Conservation (phyloP, 2,329 filamentous ascomycete species). For the Aspergillus carbonarius region DNA sequence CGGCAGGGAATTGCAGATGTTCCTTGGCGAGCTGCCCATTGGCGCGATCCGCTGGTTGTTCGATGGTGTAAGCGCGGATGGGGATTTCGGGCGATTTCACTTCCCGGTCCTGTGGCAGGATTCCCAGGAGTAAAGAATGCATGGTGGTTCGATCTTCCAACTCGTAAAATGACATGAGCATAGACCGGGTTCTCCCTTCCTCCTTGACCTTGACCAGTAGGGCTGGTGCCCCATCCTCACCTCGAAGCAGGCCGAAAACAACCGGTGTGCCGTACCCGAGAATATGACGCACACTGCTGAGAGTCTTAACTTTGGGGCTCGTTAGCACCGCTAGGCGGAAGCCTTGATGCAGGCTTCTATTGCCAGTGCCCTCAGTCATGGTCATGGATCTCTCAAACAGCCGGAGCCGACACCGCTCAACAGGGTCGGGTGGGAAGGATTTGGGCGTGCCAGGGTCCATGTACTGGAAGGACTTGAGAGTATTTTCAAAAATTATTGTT, state of each 20-base stretch:
- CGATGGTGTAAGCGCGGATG: slow-evolving; percentile 64
- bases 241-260: slow-evolving; percentile 73
- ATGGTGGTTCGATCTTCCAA: slow-evolving; percentile 68
- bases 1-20: slow-evolving; percentile 39
- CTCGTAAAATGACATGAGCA: slow-evolving; percentile 75
- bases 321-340: slow-evolving; percentile 78
- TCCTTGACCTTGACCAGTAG: slow-evolving; percentile 71
- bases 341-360: slow-evolving; percentile 71
- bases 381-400: slow-evolving; percentile 71
- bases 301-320: slow-evolving; percentile 70
- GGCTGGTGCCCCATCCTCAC: slow-evolving; percentile 67
- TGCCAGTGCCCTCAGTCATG: slow-evolving; percentile 70
- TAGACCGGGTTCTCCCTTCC: slow-evolving; percentile 63
- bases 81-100: slow-evolving; percentile 68
- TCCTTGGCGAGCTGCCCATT: slow-evolving; percentile 29
- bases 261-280: slow-evolving; percentile 66
- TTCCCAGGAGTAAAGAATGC: slow-evolving; percentile 71
- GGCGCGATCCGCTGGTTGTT: slow-evolving; percentile 43
- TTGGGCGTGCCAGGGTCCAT: slow-evolving; percentile 71
- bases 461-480: slow-evolving; percentile 74
- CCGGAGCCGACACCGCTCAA: slow-evolving; percentile 68
- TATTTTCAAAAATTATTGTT: slow-evolving; percentile 65
- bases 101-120: slow-evolving; percentile 66
- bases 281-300: slow-evolving; percentile 73
- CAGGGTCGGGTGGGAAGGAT: slow-evolving; percentile 72